Conservation (phyloP, 129 eudicot genomes). For the Pulicaria dysenterica region DNA sequence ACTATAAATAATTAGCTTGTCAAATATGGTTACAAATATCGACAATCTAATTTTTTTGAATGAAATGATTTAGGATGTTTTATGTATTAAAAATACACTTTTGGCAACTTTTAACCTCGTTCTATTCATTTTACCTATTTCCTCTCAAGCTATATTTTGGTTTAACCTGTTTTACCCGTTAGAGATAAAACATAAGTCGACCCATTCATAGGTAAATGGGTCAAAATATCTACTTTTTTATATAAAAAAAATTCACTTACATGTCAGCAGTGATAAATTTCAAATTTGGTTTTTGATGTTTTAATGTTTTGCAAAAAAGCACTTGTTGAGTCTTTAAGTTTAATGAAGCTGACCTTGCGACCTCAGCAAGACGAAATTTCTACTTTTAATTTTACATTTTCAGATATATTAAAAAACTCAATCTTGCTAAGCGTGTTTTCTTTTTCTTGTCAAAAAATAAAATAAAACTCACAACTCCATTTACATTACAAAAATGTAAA, state of each 20-base stretch:
- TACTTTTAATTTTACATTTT: neutral
- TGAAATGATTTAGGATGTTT: neutral
- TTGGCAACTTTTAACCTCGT: neutral
- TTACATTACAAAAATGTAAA: neutral
- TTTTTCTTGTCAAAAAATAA: neutral
- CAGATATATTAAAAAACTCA: neutral
- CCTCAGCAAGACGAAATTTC: neutral
- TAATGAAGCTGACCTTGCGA: neutral
- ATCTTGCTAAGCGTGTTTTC: neutral
- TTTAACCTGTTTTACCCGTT: neutral
- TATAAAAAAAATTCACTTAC: neutral
- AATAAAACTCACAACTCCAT: neutral
- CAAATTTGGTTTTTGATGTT: neutral
- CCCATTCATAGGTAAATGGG: neutral
- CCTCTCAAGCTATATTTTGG: neutral
- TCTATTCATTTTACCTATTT: neutral
- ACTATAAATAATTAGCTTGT: conserved; percentile 5
- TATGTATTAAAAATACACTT: conserved; percentile 10
- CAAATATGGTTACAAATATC: neutral
- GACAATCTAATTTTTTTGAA: neutral
- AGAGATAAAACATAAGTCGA: neutral
- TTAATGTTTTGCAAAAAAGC: neutral
- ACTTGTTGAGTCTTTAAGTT: neutral
- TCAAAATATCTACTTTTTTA: neutral
- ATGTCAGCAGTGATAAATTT: neutral